Conservation (phyloP, 441 rosid genomes). For the Adansonia gregorii region DNA sequence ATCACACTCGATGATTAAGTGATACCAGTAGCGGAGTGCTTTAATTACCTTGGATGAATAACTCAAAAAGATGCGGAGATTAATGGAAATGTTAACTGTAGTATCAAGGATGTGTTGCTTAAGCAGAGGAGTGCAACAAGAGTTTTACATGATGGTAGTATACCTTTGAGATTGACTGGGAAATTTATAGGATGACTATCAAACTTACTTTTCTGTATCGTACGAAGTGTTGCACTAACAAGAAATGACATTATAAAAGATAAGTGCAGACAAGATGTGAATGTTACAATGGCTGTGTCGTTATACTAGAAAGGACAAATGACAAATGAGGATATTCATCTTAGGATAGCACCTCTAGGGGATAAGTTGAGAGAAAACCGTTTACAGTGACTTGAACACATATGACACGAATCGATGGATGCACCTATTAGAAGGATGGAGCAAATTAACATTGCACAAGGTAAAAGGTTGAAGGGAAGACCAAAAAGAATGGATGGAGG, state of each 20-base stretch:
- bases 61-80: background rate
- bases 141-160: background rate
- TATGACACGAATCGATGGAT: background rate
- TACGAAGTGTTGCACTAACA: constrained; percentile 1
- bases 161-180: background rate
- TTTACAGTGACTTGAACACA: background rate
- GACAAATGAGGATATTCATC: constrained; percentile 3
- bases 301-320: constrained; percentile 9
- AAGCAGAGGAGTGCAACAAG: background rate
- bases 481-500: background rate
- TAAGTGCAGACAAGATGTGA: background rate
- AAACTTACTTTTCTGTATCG: constrained; percentile 3
- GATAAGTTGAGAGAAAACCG: background rate
- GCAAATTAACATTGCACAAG: background rate
- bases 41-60: background rate
- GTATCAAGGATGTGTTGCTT: background rate
- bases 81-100: background rate
- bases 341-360: background rate
- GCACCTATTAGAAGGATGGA: background rate
- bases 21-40: background rate
- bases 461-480: constrained; percentile 10
- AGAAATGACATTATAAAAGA: background rate
- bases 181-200: background rate
- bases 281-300: background rate
- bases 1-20: background rate